Evolutionary conservation across 2,329 filamentous ascomycete genomes (phyloP).

Genomic region (Cryphonectria radicalis): DNA sequence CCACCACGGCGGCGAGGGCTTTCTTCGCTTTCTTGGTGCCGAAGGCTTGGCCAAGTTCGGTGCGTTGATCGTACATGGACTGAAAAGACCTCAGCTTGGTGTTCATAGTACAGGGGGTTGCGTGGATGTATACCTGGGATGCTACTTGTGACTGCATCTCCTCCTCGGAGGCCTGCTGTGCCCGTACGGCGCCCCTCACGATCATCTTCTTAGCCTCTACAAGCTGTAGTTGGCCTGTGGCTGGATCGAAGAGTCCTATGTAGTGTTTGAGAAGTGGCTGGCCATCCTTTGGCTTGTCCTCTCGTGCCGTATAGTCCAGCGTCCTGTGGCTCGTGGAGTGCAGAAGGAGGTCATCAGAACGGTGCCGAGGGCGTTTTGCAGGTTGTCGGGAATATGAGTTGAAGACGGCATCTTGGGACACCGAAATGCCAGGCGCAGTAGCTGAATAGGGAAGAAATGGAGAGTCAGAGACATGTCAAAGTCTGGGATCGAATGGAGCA

Average conservation of each 20-base stretch:
- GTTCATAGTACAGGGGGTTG: neutral
- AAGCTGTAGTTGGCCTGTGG: constrained; percentile 62
- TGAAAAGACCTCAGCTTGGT: constrained; percentile 39
- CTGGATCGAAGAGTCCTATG: constrained; percentile 66
- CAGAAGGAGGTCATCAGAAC: constrained; percentile 56
- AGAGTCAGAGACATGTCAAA: neutral
- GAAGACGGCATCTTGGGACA: constrained; percentile 47
- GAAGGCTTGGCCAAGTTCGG: constrained; percentile 76
- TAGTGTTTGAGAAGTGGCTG: constrained; percentile 63
- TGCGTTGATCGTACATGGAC: constrained; percentile 65
- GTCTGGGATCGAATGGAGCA: neutral
- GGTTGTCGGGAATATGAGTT: constrained; percentile 52
- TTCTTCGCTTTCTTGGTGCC: constrained; percentile 88
- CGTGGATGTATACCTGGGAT: constrained; percentile 41
- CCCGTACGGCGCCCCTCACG: constrained; percentile 60
- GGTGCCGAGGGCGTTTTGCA: constrained; percentile 36
- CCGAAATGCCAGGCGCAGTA: constrained; percentile 46
- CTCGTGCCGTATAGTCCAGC: constrained; percentile 63
- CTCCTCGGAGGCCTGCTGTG: constrained; percentile 56
- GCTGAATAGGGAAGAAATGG: constrained; percentile 36
- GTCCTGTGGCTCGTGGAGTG: constrained; percentile 61
- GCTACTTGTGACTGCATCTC: constrained; percentile 45
- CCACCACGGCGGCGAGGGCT: constrained; percentile 68
- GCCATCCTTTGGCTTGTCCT: constrained; percentile 49
- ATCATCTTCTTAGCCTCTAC: constrained; percentile 68